Evolutionary conservation across 2,329 filamentous ascomycete species (phyloP).

Genomic region (Calonectria multiphialidica): DNA sequence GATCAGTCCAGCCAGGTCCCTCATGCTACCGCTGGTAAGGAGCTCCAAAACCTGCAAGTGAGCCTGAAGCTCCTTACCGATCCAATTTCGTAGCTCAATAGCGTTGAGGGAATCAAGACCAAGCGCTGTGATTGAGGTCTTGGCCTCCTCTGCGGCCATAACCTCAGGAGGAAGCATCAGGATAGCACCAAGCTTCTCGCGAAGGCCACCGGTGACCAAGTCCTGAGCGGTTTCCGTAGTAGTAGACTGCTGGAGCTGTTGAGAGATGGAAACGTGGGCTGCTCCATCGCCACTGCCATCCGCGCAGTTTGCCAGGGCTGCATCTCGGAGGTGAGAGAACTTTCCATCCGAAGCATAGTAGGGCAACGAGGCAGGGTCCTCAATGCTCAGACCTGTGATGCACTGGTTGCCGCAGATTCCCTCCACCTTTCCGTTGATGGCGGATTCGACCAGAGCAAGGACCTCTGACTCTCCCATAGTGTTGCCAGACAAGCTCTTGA

Average conservation of each 20-base stretch:
- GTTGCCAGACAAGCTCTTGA: constrained; percentile 60
- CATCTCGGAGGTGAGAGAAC: constrained; percentile 61
- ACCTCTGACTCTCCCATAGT: constrained; percentile 67
- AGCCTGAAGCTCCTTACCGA: constrained; percentile 56
- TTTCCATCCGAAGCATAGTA: constrained; percentile 69
- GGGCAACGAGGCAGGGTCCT: constrained; percentile 56
- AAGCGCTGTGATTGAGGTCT: constrained; percentile 40
- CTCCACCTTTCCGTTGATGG: constrained; percentile 59
- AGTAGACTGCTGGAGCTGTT: constrained; percentile 22
- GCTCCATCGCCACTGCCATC: constrained; percentile 25
- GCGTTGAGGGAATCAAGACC: constrained; percentile 62
- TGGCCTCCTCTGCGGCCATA: constrained; percentile 30
- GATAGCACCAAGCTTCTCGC: constrained; percentile 51
- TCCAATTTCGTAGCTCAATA: constrained; percentile 64
- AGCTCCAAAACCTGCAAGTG: constrained; percentile 67
- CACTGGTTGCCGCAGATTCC: constrained; percentile 60
- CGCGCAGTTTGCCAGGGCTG: constrained; percentile 45
- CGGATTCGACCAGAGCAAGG: constrained; percentile 63
- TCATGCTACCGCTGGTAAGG: constrained; percentile 60
- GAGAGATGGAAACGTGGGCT: constrained; percentile 18
- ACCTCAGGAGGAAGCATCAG: constrained; percentile 45
- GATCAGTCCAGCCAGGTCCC: constrained; percentile 38
- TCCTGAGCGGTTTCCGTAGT: constrained; percentile 38
- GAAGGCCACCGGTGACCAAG: constrained; percentile 38
- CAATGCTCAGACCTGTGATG: constrained; percentile 66